Evolutionary conservation across 1,284 basidiomycete genomes (phyloP), one percentile per base, ranked within the genome.

Genomic region (Cryptococcus maquisensis): DNA sequence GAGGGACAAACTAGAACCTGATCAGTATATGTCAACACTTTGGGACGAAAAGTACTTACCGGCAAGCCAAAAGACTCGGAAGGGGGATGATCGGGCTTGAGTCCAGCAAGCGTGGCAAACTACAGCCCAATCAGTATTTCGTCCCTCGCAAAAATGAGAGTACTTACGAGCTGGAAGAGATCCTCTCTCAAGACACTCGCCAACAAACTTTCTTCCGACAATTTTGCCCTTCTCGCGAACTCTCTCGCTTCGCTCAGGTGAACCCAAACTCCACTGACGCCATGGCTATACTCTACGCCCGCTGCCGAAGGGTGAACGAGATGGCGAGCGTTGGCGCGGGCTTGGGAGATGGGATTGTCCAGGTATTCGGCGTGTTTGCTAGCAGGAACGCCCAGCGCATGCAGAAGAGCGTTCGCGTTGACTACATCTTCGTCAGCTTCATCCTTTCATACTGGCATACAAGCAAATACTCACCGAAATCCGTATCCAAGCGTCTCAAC

Each of bases 241-340:
- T 66, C 67, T 23, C 61, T 64, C 15, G 69, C 71, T 44, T 68
- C 67, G 4, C 57, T 55, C 13, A 69, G 53, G 3, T 63, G 67
- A 21, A 72, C 64, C 71, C 71, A 73, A 21, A 67, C 59, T 5
- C 71, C 71, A 15, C 65, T 61, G 5, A 73, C 69, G 20, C 71
- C 70, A 4, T 64, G 59, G 9, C 65, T 61, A 45, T 67, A 64
- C 35, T 59, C 59, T 15, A 57, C 51, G 2, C 63, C 62, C 23
- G 51, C 37, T 13, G 12, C 47, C 4, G 56, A 54, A 15, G 62
- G 51, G 3, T 62, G 63, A 7, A 69, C 59, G 7, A 61, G 51
- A 28, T 62, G 60, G 54, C 66, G 66, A 38, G 67, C 60, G 15
- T 50, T 56, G 3, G 62, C 49, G 1, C 56, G 61, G 48, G 46